Percentiles rank a stretch among this genome's conserved stretches.
These are phyloP conservation scores for Senna siamea DNA, from an alignment of 306 rosid species.

Conservation along the genomic window DNA sequence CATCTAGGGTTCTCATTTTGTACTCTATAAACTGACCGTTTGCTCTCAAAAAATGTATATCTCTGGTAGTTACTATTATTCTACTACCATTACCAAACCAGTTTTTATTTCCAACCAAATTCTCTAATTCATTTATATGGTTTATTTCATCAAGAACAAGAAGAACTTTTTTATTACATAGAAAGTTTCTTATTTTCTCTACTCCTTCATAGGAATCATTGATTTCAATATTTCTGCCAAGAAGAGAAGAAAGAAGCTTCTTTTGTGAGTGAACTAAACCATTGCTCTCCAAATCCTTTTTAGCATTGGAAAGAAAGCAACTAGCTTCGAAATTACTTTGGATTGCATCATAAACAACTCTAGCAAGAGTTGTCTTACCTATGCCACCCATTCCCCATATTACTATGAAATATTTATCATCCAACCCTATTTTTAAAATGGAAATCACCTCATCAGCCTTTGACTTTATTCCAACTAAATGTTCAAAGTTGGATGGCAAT, in stretches of 20 bases:
- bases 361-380: neutral
- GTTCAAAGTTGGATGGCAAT: neutral
- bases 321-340: neutral
- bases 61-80: neutral
- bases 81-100: neutral
- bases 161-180: neutral
- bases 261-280: neutral
- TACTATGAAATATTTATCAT: too few species aligned
- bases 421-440: too few species aligned
- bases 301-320: too few species aligned
- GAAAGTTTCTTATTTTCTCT: neutral
- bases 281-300: too few species aligned
- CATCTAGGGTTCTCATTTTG: neutral
- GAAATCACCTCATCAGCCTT: too few species aligned
- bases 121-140: neutral
- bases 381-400: neutral
- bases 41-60: neutral
- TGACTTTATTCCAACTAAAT: too few species aligned
- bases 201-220: neutral
- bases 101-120: neutral
- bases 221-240: neutral
- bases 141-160: constrained; percentile 7
- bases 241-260: neutral
- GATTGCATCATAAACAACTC: neutral
- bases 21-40: neutral